Conservation (phyloP, 2,329 filamentous ascomycete genomes). For the Xylariaceae sp. region DNA sequence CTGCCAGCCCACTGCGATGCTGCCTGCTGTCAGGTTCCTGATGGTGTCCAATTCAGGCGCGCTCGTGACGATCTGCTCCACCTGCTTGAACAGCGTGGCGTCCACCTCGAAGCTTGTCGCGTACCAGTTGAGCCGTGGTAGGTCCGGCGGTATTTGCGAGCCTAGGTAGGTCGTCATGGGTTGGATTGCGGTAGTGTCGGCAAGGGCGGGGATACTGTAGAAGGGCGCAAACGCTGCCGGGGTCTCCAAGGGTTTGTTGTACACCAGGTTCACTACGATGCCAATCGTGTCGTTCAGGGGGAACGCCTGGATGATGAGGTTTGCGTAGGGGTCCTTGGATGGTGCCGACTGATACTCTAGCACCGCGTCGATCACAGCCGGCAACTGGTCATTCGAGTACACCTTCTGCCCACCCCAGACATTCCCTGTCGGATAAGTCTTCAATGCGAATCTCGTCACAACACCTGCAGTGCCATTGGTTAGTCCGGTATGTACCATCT, state of each 20-base stretch:
- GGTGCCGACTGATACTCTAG: constrained; percentile 23
- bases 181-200: constrained; percentile 25
- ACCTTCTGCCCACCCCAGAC: constrained; percentile 26
- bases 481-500: no score
- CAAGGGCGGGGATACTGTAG: constrained; percentile 23
- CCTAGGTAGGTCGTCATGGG: constrained; percentile 21
- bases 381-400: constrained; percentile 25
- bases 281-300: constrained; percentile 26
- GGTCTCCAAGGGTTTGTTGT: constrained; percentile 25
- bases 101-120: constrained; percentile 27
- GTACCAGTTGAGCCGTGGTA: constrained; percentile 28
- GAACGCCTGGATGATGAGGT: constrained; percentile 28
- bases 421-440: constrained; percentile 24
- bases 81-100: constrained; percentile 20
- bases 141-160: constrained; percentile 16
- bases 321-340: constrained; percentile 30
- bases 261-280: constrained; percentile 28
- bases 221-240: constrained; percentile 27
- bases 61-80: constrained; percentile 22
- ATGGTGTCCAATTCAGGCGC: constrained; percentile 25
- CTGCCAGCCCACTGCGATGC: constrained; percentile 30
- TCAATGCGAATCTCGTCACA: constrained; percentile 26
- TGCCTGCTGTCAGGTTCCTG: constrained; percentile 23
- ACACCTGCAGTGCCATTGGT: constrained; percentile 21
- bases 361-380: constrained; percentile 24